Evolutionary conservation across 176 grass and related monocot species (phyloP), one percentile per base, ranked within the genome.

Genomic region (Neostapfia colusana): DNA sequence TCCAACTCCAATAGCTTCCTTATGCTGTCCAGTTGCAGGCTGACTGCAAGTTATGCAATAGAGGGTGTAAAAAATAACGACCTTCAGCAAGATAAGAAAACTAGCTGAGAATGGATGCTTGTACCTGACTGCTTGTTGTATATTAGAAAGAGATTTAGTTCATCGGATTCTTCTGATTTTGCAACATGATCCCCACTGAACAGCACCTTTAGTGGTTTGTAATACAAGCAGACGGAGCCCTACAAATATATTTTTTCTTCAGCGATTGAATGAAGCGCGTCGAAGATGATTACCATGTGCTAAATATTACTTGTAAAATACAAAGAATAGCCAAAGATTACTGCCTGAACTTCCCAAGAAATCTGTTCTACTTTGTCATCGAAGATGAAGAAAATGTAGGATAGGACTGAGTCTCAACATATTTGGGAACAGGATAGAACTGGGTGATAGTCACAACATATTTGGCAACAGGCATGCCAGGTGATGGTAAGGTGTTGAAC

Each of bases 151-250:
- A 93, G 78, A 35, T 58, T 21, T 42, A 97, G 42, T 9, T 87
- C 65, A 15, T 87, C 88, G 21, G 90, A 85, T 72, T 89, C 75
- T 83, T 86, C 79, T 11, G 86, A 93, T 79, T 82, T 89, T 12
- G 61, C 79, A 15, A 93, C 85, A 69, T 93, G 90, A 39, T 97
- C 93, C 25, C 93, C 90, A 21, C 90, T 91, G 71, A 93, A 93
- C 48, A 93, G 35, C 7, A 74, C 83, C 81, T 91, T 87, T 21
- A 85, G 23, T 24, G 79, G 84, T 78, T 81, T 89, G 64, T 88
- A 91, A 72, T 79, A 81, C 81, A 93, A 85, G 79, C 93, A 97
- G 63, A 93, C 93, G 7, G 90, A 97, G 43, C 93, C 93, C 90
- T 97, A 81, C 43, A 85, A 37, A 86, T 61, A 74, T 27, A 12